Base-by-base conservation (phyloP, 2,329 filamentous ascomycete species). In the Ceratocystiopsis brevicomis region DNA sequence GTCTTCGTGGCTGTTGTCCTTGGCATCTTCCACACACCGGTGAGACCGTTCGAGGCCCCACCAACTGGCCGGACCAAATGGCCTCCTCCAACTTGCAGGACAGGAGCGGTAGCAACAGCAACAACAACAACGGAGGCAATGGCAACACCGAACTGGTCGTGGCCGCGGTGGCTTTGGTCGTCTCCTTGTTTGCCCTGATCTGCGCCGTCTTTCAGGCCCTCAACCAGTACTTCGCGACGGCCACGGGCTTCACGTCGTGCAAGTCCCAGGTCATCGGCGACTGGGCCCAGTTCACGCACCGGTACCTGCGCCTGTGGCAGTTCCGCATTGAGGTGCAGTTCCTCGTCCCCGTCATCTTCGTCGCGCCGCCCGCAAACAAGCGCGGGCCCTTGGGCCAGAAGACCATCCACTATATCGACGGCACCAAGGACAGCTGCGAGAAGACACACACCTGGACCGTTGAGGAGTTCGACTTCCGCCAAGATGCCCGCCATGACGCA, bases 211-310 rank as follows among this genome's bases (percentile, higher is more conserved):
- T 67, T 48, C 67, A 70, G 49, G 64, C 68, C 11, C 51, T 65
- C 30, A 67, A 69, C 47, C 67, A 70, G 46, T 69, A 69, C 53
- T 61, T 61, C 18, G 60, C 66, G 0, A 68, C 67, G 11, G 66
- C 67, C 0, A 59, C 60, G n/a, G 67, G 67, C 32, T 69, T 67
- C 48, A 56, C 63, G 6, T 63, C 63, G 43, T 69, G 66, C 50
- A 63, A 61, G 47, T 56, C 63, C 42, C 61, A 62, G 39, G 64
- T 68, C 42, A 67, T 68, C 55, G 65, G 67, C 1, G 53, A 56
- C 15, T 70, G 67, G 67, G 58, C 61, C 17, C 47, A 50, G 1
- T 59, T 54, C 16, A 66, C 62, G 45, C 56, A 54, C 2, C 58
- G 66, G 11, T 53, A 50, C 1, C 65, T 69, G 45, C 58, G 55